A percentile compares a stretch with the other conserved stretches of the same genome.
Evolutionary conservation across 2,329 filamentous ascomycete genomes (phyloP).

Genomic region (Colletotrichum aenigma): DNA sequence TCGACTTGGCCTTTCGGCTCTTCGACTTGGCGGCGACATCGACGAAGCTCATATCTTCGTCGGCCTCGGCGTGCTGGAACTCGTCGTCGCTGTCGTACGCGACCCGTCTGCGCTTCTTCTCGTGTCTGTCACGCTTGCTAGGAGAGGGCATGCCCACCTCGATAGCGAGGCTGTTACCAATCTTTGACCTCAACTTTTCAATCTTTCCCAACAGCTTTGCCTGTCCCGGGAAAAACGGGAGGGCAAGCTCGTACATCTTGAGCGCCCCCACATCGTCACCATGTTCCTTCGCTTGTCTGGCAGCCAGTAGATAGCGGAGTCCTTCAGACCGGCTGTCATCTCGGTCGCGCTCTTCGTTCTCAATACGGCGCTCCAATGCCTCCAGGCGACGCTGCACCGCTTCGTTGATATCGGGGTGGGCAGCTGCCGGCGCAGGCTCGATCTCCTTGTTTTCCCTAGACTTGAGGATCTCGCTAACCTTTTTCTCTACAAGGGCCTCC

Average conservation of each 20-base stretch:
- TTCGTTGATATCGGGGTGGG: slow-evolving; percentile 66
- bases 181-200: slow-evolving; percentile 59
- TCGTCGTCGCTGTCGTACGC: slow-evolving; percentile 40
- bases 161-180: slow-evolving; percentile 36
- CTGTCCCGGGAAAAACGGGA: slow-evolving; percentile 86
- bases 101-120: slow-evolving; percentile 26
- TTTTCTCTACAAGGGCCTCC: slow-evolving; percentile 90
- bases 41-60: slow-evolving; percentile 42
- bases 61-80: slow-evolving; percentile 42
- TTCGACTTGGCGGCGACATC: slow-evolving; percentile 30
- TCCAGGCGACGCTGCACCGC: slow-evolving; percentile 83
- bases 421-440: slow-evolving; percentile 38
- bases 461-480: slow-evolving; percentile 87
- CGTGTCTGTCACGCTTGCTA: neutral
- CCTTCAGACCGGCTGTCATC: slow-evolving; percentile 83
- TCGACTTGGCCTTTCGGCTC: slow-evolving; percentile 32
- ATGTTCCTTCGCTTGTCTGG: slow-evolving; percentile 84
- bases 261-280: slow-evolving; percentile 81
- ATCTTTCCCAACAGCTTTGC: slow-evolving; percentile 77
- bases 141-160: neutral
- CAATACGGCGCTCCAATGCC: slow-evolving; percentile 84
- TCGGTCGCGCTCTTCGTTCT: slow-evolving; percentile 55
- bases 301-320: slow-evolving; percentile 85
- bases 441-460: slow-evolving; percentile 68
- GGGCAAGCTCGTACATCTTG: slow-evolving; percentile 83